Conservation (phyloP, 257 asterid species). For the Jacaranda mimosifolia region DNA sequence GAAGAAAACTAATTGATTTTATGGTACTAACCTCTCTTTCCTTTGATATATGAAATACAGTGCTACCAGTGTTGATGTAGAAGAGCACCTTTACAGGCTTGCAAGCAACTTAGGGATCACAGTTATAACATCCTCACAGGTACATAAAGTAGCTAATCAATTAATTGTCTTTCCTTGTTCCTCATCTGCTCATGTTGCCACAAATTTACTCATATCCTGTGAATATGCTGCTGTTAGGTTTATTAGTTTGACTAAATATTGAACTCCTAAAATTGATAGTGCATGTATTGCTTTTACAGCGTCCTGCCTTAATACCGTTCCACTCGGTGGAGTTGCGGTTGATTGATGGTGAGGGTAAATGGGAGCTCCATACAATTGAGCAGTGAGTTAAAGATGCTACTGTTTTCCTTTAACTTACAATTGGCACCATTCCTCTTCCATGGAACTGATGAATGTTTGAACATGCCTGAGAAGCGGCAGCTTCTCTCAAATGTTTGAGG, state of each 20-base stretch:
- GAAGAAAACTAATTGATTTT: constrained; percentile 19
- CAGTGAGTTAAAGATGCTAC: constrained; percentile 49
- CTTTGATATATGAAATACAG: constrained; percentile 49
- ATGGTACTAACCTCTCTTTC: constrained; percentile 29
- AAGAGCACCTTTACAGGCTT: constrained; percentile 92
- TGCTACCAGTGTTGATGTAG: constrained; percentile 99
- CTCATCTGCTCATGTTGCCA: constrained; percentile 8
- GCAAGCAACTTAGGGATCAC: constrained; percentile 88
- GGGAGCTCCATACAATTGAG: constrained; percentile 93
- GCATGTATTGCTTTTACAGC: constrained; percentile 49
- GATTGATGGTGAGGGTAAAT: constrained; percentile 98
- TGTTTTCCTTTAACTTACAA: constrained; percentile 24
- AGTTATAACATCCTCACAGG: constrained; percentile 98
- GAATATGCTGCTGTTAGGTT: constrained; percentile 3
- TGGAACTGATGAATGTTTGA: constrained; percentile 14
- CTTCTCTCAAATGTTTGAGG: constrained; percentile 1
- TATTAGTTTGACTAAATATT: not conserved
- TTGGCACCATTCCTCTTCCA: constrained; percentile 31
- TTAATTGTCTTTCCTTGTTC: constrained; percentile 25
- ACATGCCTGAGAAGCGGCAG: constrained; percentile 11
- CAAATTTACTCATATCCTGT: not conserved
- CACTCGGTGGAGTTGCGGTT: constrained; percentile 89
- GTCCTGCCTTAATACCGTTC: constrained; percentile 98
- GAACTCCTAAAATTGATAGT: constrained; percentile 1
- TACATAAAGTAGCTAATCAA: constrained; percentile 34